Conservation (phyloP, 768 basidiomycete genomes). For the Rickenella mellea region DNA sequence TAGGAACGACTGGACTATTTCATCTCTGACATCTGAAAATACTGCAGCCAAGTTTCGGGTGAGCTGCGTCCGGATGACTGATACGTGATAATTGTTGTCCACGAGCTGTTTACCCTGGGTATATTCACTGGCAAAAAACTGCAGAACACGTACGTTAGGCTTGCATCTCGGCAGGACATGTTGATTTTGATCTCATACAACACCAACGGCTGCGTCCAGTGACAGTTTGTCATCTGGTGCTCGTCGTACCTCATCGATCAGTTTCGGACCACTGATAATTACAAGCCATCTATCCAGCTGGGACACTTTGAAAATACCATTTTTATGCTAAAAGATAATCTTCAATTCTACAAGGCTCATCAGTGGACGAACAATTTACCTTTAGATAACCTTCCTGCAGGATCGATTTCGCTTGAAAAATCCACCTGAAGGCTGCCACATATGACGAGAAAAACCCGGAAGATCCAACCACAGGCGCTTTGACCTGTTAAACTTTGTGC, state of each 20-base stretch:
- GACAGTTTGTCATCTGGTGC: slow-evolving; percentile 30
- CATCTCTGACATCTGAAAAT: slow-evolving; percentile 33
- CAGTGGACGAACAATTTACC: too few relatives aligned
- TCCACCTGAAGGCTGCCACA: slow-evolving; percentile 20
- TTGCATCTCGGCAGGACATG: too few relatives aligned
- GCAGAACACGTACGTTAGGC: too few relatives aligned
- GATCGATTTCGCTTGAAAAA: slow-evolving; percentile 21
- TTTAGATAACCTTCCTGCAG: slow-evolving; percentile 26
- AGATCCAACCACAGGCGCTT: slow-evolving; percentile 24
- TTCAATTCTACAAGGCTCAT: too few relatives aligned
- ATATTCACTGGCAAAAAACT: slow-evolving; percentile 29
- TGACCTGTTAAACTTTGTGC: not conserved
- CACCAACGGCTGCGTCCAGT: slow-evolving; percentile 16
- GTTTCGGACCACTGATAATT: slow-evolving; percentile 20
- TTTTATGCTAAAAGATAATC: too few relatives aligned
- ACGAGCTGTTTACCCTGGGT: slow-evolving; percentile 25
- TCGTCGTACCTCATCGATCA: slow-evolving; percentile 41
- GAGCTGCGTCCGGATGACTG: slow-evolving; percentile 19
- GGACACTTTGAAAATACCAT: slow-evolving; percentile 31
- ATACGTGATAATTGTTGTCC: slow-evolving; percentile 21
- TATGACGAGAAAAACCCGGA: slow-evolving; percentile 24
- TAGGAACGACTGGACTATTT: slow-evolving; percentile 30
- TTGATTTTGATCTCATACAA: too few relatives aligned
- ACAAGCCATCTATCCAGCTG: slow-evolving; percentile 34
- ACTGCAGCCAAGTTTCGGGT: slow-evolving; percentile 27